phyloP scores from a whole-genome alignment of 1,284 basidiomycete species.

The Cystobasidium pallidum region DNA sequence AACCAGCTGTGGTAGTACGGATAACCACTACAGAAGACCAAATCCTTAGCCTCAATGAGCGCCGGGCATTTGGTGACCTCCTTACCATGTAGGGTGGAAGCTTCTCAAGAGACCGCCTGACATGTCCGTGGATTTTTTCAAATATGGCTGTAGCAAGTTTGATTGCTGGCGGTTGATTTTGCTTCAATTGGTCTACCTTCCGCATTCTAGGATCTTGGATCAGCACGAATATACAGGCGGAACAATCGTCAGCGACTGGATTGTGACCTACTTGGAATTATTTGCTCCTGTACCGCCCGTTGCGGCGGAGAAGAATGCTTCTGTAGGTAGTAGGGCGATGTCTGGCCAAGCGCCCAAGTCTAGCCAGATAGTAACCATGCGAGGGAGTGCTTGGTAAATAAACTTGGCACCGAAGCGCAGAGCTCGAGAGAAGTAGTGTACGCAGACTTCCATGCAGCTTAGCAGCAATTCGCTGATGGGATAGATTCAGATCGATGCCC shows the following conservation, averaged over 20 bases:
- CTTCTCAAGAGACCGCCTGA: conserved; percentile 64
- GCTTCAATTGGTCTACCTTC: conserved; percentile 11
- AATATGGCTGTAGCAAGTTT: conserved; percentile 59
- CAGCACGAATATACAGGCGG: background rate
- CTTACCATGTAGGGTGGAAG: conserved; percentile 76
- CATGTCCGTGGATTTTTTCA: conserved; percentile 64
- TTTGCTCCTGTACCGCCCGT: background rate
- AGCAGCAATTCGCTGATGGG: background rate
- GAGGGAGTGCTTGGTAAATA: conserved; percentile 93
- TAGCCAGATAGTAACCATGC: conserved; percentile 93
- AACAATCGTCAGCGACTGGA: background rate
- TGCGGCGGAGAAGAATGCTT: background rate
- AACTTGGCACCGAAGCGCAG: conserved; percentile 88
- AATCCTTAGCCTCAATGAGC: background rate
- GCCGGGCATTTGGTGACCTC: too few species aligned
- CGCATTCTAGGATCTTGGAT: background rate
- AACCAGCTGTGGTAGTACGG: conserved; percentile 94
- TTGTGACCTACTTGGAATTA: background rate
- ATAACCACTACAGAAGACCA: conserved; percentile 76
- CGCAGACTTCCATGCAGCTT: conserved; percentile 53
- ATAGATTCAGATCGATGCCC: background rate
- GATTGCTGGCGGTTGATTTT: background rate
- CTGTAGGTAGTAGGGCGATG: background rate
- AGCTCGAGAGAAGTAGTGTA: conserved; percentile 73
- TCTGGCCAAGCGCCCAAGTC: conserved; percentile 74